Conservation (phyloP, 106 monocot genomes). For the Amphibolis antarctica region DNA sequence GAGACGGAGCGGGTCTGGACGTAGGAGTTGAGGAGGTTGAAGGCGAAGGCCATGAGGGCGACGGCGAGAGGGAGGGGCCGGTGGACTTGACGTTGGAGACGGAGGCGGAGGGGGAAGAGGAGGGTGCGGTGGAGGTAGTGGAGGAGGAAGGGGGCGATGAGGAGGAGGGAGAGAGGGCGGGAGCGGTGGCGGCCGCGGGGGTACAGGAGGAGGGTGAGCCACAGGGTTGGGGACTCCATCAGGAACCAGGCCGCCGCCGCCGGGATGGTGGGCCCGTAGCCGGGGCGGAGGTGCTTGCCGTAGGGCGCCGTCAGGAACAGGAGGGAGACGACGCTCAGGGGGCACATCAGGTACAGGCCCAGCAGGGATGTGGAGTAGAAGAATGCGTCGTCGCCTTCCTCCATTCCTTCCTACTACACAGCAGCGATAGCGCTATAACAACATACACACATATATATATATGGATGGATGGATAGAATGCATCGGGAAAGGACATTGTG, state of each 20-base stretch:
- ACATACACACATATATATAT: too few relatives aligned
- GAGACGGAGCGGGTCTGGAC: constrained; percentile 50
- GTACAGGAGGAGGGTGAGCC: constrained; percentile 39
- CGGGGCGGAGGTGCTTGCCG: constrained; percentile 44
- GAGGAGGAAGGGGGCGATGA: constrained; percentile 45
- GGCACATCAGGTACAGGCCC: constrained; percentile 21
- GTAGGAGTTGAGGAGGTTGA: constrained; percentile 77
- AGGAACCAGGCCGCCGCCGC: constrained; percentile 54
- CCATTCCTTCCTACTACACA: too few relatives aligned
- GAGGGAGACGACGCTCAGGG: constrained; percentile 33
- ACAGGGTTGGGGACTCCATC: constrained; percentile 70
- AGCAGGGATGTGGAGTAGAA: background rate
- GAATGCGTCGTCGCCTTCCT: background rate
- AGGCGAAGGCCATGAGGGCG: constrained; percentile 42
- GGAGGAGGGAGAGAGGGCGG: constrained; percentile 33
- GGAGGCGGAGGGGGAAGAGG: constrained; percentile 18
- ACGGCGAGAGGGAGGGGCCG: constrained; percentile 29
- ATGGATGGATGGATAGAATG: too few relatives aligned
- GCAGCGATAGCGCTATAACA: too few relatives aligned
- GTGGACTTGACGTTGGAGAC: background rate
- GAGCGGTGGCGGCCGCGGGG: constrained; percentile 23
- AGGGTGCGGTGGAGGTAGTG: constrained; percentile 45
- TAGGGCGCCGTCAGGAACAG: constrained; percentile 51
- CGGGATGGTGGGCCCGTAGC: constrained; percentile 56
- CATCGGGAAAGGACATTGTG: too few relatives aligned